phyloP scores from a whole-genome alignment of 345 rosid genomes.

The Eucalyptus sp. region DNA sequence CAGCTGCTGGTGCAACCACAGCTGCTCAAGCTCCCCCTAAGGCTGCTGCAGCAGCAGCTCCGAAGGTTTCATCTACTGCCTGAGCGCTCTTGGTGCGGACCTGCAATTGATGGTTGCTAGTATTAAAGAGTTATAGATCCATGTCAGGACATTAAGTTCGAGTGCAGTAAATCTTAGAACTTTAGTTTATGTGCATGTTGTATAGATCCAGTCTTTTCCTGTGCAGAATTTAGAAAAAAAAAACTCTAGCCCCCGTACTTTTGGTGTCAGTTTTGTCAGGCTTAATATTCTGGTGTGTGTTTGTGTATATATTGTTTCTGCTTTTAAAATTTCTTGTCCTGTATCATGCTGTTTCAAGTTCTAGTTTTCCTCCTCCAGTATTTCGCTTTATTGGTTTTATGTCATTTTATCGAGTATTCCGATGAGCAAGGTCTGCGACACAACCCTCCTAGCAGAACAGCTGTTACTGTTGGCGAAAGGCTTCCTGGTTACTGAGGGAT shows the following conservation, averaged over 20 bases:
- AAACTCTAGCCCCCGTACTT: not conserved
- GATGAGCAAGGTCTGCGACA: not conserved
- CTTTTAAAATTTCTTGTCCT: not conserved
- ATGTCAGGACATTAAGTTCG: not conserved
- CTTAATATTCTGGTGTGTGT: not conserved
- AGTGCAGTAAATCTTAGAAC: not conserved
- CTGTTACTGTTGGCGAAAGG: not conserved
- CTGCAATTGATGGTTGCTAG: not conserved
- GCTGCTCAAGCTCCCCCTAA: not conserved
- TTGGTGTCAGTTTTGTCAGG: not conserved
- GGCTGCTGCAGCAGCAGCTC: not conserved
- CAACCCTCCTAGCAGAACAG: not conserved
- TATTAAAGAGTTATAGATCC: not conserved
- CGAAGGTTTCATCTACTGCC: conserved; percentile 4
- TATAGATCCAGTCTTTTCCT: not conserved
- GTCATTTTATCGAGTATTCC: not conserved
- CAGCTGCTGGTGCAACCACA: not conserved
- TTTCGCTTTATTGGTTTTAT: not conserved
- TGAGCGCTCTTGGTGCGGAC: not conserved
- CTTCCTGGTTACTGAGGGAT: not conserved
- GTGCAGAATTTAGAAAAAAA: not conserved
- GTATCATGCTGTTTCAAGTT: not conserved
- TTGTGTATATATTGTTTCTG: not conserved
- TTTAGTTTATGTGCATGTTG: not conserved
- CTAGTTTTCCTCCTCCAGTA: not conserved